Base-by-base conservation (phyloP, 164 flowering plant species). In the Vitis riparia region DNA sequence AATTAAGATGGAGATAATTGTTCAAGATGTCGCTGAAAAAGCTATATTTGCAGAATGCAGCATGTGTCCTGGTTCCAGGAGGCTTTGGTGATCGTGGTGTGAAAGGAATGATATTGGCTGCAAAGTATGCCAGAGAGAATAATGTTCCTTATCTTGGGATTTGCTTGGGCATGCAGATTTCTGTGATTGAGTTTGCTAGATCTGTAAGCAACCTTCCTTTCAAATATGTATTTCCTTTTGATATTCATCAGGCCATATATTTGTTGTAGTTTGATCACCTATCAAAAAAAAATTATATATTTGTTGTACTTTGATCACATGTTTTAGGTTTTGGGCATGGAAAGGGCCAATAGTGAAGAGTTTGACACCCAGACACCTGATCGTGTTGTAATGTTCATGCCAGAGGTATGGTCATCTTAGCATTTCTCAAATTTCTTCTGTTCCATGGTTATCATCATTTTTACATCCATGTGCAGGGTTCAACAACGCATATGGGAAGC, bases 31-130 rank as follows among this genome's bases (percentile, higher is more conserved):
- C 60, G 17, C 51, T 73, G 66, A 65, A 49, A 14, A 68, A 16
- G 51, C 44, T 11, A 55, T 15, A 16, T 76, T 71, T 82, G 71
- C 91, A 96, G 99, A 82, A 75, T 82, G 93, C 98, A 65, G 83
- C 89, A 66, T 88, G 99, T 73, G 80, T 96, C 73, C 73, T 96
- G 80, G 92, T 96, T 76, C 99, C 99, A 71, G 99, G 99, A 72
- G 99, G 99, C 50, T 96, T 96, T 82, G 99, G 99, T 62, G 98
- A 96, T 81, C 97, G 99, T 76, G 99, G 99, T 55, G 97, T 93
- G 44, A 79, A 62, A 67, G 99, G 99, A 76, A 96, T 90, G 98
- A 79, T 93, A 71, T 80, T 91, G 78, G 99, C 99, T 81, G 99
- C 99, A 75, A 93, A 89, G 68, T 93, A 89, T 83, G 99, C 99